Base-by-base conservation (phyloP, 1,284 basidiomycete genomes). In the Sanghuangporus baumii region DNA sequence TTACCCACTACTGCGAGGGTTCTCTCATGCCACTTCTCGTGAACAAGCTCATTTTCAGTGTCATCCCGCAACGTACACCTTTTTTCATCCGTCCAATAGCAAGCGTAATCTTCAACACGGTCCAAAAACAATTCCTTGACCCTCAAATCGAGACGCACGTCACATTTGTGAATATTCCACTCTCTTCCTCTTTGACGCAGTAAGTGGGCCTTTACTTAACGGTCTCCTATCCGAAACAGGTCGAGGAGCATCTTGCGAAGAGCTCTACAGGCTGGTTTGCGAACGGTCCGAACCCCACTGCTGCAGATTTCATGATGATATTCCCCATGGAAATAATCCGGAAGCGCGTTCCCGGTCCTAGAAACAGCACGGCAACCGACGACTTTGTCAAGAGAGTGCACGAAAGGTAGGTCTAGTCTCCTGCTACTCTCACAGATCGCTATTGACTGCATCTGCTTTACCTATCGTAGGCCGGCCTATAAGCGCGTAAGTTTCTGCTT, bases 251-350 rank as follows among this genome's bases (percentile, higher is more conserved):
- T 55, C 71, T 79, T 9, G 66, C 66, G 6, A 75, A 73, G 47
- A 67, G 68, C 34, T 60, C 65, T 46, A 63, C 60, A 2, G 67
- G 66, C 8, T 79, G 73, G 73, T 76, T 80, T 57, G 76, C 76
- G 4, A 76, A 76, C 20, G 76, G 74, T 11, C 60, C 68, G 9
- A 60, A 71, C 31, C 76, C 74, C 1, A 79, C 78, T 0, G 68
- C 76, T 38, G 76, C 78, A 23, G 78, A 80, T 66, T 80, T 73
- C 65, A 70, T 75, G 69, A 77, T 79, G 76, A 59, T 66, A 18
- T 77, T 77, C 67, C 70, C 75, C 1, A 65, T 76, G 18, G 78
- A 79, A 43, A 50, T 56, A 40, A 14, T 68, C 62, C 47, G 55
- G 61, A 40, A 36, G 41, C 55, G 47, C 11, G 20, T 16, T 6